Percentiles rank a stretch among this genome's conserved stretches.
phyloP scores from a whole-genome alignment of 441 rosid genomes.

The Erodium texanum region DNA sequence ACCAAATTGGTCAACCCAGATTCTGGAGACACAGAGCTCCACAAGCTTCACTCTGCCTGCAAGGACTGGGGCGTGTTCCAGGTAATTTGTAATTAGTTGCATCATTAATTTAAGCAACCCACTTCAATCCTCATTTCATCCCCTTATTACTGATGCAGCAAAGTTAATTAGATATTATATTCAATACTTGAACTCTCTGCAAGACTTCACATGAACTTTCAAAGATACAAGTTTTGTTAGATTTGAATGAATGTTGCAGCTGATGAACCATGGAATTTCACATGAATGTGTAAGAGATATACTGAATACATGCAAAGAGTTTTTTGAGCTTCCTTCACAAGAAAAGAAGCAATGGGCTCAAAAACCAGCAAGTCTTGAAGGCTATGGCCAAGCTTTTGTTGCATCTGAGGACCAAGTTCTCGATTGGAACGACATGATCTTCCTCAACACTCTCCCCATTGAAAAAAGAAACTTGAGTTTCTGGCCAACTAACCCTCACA shows the following conservation, averaged over 20 bases:
- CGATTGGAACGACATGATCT: conserved; percentile 39
- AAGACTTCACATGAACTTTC: too few species aligned
- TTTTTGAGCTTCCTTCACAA: conserved; percentile 29
- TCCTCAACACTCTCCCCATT: conserved; percentile 29
- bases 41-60: conserved; percentile 28
- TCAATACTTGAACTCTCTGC: too few species aligned
- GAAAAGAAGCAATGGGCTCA: conserved; percentile 32
- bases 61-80: conserved; percentile 30
- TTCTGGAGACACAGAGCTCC: conserved; percentile 20
- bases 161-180: too few species aligned
- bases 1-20: conserved; percentile 18
- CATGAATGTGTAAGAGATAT: conserved; percentile 13
- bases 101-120: too few species aligned
- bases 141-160: too few species aligned
- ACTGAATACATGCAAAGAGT: conserved; percentile 18
- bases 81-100: conserved; percentile 13
- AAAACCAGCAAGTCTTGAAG: conserved; percentile 31
- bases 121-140: too few species aligned
- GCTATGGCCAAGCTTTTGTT: conserved; percentile 38
- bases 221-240: too few species aligned
- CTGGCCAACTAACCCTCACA: conserved; percentile 19
- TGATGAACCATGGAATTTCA: conserved; percentile 31
- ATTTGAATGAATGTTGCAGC: conserved; percentile 15
- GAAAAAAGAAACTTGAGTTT: conserved; percentile 21
- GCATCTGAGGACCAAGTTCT: conserved; percentile 34